These are phyloP conservation scores for Eucalyptus tenuipes DNA, from an alignment of 345 rosid genomes.

Conservation along the genomic window DNA sequence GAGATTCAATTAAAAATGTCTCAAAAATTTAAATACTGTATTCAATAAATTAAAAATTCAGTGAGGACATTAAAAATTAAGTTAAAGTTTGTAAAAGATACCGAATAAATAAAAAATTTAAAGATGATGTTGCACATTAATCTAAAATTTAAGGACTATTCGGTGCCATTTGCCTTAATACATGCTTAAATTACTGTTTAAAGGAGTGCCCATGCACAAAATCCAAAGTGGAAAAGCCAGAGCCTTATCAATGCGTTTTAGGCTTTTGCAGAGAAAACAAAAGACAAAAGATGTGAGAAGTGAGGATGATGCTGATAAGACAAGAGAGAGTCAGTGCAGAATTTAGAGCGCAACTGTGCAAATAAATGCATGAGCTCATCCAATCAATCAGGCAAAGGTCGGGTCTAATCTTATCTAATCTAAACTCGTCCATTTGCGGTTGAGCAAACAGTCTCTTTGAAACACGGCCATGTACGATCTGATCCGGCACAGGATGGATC, in stretches of 20 bases:
- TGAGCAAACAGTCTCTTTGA: not conserved
- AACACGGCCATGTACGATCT: not conserved
- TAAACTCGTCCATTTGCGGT: not conserved
- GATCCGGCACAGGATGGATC: not conserved
- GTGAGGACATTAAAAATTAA: accelerated
- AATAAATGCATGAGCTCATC: not conserved
- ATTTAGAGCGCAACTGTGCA: not conserved
- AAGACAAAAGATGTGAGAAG: not conserved
- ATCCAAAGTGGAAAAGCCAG: not conserved
- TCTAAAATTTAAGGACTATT: not conserved
- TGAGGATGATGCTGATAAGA: not conserved
- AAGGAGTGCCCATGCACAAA: not conserved
- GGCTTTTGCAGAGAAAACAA: not conserved
- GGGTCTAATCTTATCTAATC: not conserved
- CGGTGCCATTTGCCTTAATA: not conserved
- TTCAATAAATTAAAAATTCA: too few species aligned
- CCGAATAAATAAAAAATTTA: too few species aligned
- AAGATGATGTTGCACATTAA: accelerated
- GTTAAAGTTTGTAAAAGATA: too few species aligned
- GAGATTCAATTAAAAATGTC: accelerated
- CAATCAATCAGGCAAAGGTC: not conserved
- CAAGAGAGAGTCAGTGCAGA: not conserved
- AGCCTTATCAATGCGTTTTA: not conserved
- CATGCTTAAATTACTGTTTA: not conserved
- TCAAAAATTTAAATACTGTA: accelerated